These are phyloP conservation scores for Tritrichomonas musculus DNA, from an alignment of 208 protist species.

Conservation along the genomic window DNA sequence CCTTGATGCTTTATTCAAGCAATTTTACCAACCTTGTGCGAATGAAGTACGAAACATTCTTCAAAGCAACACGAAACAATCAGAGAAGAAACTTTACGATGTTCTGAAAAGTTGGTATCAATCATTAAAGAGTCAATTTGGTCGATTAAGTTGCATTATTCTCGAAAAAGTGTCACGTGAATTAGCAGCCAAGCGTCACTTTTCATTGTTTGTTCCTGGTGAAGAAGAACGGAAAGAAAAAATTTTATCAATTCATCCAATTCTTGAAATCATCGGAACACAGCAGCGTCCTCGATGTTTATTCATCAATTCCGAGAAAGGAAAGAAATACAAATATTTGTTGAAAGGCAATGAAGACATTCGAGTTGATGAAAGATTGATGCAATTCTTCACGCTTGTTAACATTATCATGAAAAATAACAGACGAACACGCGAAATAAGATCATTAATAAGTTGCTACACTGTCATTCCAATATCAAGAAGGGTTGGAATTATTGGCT, in stretches of 20 bases:
- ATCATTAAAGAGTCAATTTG: not conserved
- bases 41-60: not conserved
- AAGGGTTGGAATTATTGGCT: not conserved
- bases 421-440: no score
- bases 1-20: not conserved
- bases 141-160: not conserved
- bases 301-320: not conserved
- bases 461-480: not conserved
- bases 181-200: not conserved
- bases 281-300: not conserved
- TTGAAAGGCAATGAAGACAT: not conserved
- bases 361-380: constrained; percentile 4
- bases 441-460: no score
- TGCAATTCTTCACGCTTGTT: constrained; percentile 6
- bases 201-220: not conserved
- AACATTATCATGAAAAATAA: no score
- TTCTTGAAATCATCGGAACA: not conserved
- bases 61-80: not conserved
- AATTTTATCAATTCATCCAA: not conserved
- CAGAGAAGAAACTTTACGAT: not conserved
- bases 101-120: not conserved
- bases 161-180: not conserved
- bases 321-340: not conserved
- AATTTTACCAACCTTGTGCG: not conserved
- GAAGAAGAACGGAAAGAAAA: not conserved